These are phyloP conservation scores for Pyrenula aspistea DNA, from an alignment of 495 filamentous ascomycete species.

Conservation along the genomic window DNA sequence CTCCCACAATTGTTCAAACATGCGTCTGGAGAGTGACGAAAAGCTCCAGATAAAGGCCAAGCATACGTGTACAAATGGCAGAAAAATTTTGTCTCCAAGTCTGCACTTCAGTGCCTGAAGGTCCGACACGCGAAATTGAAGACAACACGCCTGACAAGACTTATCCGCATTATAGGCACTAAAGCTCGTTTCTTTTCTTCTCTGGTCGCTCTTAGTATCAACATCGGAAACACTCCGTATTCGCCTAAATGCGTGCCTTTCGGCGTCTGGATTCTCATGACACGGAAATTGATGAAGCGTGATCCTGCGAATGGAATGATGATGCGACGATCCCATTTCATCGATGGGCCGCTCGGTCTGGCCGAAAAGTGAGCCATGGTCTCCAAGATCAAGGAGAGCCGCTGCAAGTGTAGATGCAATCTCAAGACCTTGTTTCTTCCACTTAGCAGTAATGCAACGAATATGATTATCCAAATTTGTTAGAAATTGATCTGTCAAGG, in stretches of 20 bases:
- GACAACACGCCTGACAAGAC: too few species aligned
- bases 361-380: slow-evolving; percentile 30
- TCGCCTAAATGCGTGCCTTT: too few species aligned
- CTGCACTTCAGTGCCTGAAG: too few species aligned
- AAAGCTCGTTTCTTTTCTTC: too few species aligned
- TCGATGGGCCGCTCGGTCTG: slow-evolving; percentile 11
- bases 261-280: neutral
- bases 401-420: slow-evolving; percentile 39
- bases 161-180: too few species aligned
- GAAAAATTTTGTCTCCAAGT: neutral
- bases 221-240: too few species aligned
- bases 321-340: neutral
- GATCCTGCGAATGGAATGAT: neutral
- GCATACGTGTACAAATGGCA: neutral
- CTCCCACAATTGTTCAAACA: neutral
- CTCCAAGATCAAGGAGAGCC: slow-evolving; percentile 48
- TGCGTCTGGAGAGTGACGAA: neutral
- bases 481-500: slow-evolving; percentile 35
- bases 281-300: neutral
- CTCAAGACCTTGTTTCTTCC: slow-evolving; percentile 50
- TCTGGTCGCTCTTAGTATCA: too few species aligned
- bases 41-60: neutral
- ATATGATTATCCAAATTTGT: slow-evolving; percentile 45
- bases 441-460: slow-evolving; percentile 39
- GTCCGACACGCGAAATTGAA: too few species aligned